These are phyloP conservation scores for Bassia scoparia DNA, from an alignment of 148 eudicot genomes.

Conservation along the genomic window DNA sequence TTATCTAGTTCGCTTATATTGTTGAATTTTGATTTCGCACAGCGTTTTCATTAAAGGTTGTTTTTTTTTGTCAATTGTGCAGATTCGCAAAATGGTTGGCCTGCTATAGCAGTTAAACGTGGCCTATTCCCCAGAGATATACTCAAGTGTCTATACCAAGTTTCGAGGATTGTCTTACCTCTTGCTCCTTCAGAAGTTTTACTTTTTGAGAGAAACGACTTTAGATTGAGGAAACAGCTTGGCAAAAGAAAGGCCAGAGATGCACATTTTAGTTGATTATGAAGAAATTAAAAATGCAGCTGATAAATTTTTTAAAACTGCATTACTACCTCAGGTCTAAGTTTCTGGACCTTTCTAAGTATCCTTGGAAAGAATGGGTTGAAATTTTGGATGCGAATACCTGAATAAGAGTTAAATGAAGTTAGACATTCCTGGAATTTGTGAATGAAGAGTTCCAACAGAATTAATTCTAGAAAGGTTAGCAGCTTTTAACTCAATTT, in stretches of 20 bases:
- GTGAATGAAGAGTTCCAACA: conserved; percentile 50
- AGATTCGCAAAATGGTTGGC: conserved; percentile 98
- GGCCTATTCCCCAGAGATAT: conserved; percentile 75
- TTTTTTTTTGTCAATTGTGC: conserved; percentile 21
- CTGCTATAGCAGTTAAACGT: conserved; percentile 88
- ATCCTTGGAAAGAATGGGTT: conserved; percentile 88
- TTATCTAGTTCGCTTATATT: background rate
- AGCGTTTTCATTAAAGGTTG: background rate
- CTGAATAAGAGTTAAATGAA: conserved; percentile 54
- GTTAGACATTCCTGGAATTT: conserved; percentile 60
- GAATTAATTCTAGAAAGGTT: conserved; percentile 26
- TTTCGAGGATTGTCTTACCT: conserved; percentile 72
- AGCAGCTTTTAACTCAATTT: conserved; percentile 7
- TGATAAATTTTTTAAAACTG: conserved; percentile 53
- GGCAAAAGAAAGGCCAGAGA: conserved; percentile 81
- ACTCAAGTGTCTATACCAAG: conserved; percentile 60
- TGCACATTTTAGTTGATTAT: conserved; percentile 64
- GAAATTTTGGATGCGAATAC: conserved; percentile 66
- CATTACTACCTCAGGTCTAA: conserved; percentile 61
- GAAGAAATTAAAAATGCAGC: conserved; percentile 61
- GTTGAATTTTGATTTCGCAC: background rate
- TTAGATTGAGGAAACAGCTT: conserved; percentile 51
- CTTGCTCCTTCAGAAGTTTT: conserved; percentile 90
- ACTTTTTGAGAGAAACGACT: conserved; percentile 69
- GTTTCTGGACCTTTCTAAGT: conserved; percentile 55